Evolutionary conservation across 768 basidiomycete species (phyloP), one percentile per base, ranked within the genome.

Genomic region (Termitomyces eurrhizus): DNA sequence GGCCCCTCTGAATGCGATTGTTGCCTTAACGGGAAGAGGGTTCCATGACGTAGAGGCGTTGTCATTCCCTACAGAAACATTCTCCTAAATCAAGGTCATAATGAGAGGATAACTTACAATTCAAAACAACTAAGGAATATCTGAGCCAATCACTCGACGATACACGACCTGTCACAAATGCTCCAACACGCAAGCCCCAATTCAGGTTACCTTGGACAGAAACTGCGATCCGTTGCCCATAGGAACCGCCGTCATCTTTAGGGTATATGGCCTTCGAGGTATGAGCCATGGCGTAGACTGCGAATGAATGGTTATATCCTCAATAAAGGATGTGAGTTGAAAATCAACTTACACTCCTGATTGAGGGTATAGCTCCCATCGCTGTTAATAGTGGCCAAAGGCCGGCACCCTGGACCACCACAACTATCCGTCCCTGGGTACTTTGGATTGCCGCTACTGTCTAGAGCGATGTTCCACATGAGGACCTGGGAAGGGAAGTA

Each of bases 381-480:
- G 65, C 73, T 83, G 65, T 88, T 87, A 52, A 91, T 80, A 7
- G 86, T 85, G 6, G 81, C 87, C 5, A 92, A 78, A 3, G 83
- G 81, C 14, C 89, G 80, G 67, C 89, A 92, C 16, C 87, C 86
- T 18, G 78, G 66, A 4, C 80, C 80, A 1, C 78, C 77, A 62
- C 90, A 92, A 59, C 85, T 88, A 57, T 75, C 75, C 2, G 85
- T 83, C 7, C 86, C 85, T 0, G 88, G 87, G 3, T 87, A 75
- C 66, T 80, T 81, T 2, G 90, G 89, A n/a, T 81, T 70, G 0
- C 90, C 88, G 39, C 71, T 80, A 0, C 81, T 75, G 45, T 90
- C 84, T 9, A 88, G 77, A 0, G 87, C 90, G 46, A 90, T 72
- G 66, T 89, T 89, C 89, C 90, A 92, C 85, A 90, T 88, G 24